A percentile compares a stretch with the other conserved stretches of the same genome.
Evolutionary conservation across 1,284 basidiomycete species (phyloP).

Genomic region (Naganishia sp.): DNA sequence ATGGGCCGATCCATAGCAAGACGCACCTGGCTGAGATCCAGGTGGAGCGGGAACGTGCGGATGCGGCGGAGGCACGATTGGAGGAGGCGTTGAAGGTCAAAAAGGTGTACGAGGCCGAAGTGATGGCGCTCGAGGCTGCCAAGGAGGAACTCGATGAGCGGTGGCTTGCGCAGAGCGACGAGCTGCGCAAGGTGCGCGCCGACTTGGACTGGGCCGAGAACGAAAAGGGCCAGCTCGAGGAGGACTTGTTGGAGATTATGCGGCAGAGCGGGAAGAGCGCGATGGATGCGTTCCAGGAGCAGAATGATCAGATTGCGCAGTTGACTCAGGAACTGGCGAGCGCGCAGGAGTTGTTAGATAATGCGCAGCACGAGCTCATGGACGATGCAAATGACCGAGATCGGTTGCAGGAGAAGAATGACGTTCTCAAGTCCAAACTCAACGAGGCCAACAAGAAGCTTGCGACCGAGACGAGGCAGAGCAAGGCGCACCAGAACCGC

Average conservation of each 20-base stretch:
- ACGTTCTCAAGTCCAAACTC: background rate
- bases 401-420: conserved; percentile 5
- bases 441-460: conserved; percentile 6
- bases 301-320: conserved; percentile 5
- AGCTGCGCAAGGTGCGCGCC: background rate
- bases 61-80: background rate
- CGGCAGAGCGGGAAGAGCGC: background rate
- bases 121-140: conserved; percentile 4
- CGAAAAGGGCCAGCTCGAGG: background rate
- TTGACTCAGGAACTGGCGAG: background rate
- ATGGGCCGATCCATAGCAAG: background rate
- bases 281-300: conserved; percentile 3
- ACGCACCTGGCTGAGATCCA: conserved; percentile 4
- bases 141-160: conserved; percentile 8
- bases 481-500: conserved; percentile 3
- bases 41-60: background rate
- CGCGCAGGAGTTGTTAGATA: background rate
- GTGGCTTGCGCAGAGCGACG: conserved; percentile 8
- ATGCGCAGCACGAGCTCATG: conserved; percentile 9
- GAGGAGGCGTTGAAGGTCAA: conserved; percentile 4
- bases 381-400: background rate
- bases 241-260: conserved; percentile 11
- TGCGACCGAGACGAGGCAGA: background rate
- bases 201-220: conserved; percentile 17
- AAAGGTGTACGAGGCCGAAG: background rate